Conservation (phyloP, 2,329 filamentous ascomycete species). For the Colletotrichum endophyticum region DNA sequence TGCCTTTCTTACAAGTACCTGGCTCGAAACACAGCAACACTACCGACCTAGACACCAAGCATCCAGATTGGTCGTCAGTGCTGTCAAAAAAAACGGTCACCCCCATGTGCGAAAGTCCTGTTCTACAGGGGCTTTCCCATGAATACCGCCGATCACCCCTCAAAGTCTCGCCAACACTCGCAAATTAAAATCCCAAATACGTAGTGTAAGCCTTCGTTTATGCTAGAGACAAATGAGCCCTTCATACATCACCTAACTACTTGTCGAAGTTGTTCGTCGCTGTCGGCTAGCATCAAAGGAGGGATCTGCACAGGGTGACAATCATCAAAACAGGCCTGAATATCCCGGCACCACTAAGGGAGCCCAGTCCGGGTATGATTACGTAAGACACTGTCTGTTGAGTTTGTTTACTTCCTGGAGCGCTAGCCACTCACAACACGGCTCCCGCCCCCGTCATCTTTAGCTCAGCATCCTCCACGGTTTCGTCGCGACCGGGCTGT, state of each 20-base stretch:
- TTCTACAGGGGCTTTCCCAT: neutral
- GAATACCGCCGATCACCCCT: neutral
- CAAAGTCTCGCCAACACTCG: neutral
- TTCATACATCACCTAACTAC: neutral
- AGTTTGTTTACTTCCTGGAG: constrained; percentile 28
- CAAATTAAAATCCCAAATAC: neutral
- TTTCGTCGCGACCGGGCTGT: neutral
- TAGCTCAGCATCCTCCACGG: neutral
- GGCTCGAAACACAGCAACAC: neutral
- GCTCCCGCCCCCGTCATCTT: neutral
- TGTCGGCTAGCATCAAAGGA: neutral
- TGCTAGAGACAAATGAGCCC: neutral
- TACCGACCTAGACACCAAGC: neutral
- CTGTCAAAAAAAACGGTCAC: neutral
- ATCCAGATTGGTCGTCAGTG: neutral
- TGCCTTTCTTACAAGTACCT: neutral
- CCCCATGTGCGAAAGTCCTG: neutral
- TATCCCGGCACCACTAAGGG: neutral
- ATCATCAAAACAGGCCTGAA: neutral
- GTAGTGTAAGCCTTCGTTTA: neutral
- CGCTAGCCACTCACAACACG: constrained; percentile 24
- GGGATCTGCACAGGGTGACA: neutral
- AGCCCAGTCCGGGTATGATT: neutral
- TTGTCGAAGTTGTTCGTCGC: neutral
- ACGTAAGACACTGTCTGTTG: constrained; percentile 7